Evolutionary conservation across 805 yeast species (phyloP), one percentile per base, ranked within the genome.

Genomic region (Candida sithepensis): DNA sequence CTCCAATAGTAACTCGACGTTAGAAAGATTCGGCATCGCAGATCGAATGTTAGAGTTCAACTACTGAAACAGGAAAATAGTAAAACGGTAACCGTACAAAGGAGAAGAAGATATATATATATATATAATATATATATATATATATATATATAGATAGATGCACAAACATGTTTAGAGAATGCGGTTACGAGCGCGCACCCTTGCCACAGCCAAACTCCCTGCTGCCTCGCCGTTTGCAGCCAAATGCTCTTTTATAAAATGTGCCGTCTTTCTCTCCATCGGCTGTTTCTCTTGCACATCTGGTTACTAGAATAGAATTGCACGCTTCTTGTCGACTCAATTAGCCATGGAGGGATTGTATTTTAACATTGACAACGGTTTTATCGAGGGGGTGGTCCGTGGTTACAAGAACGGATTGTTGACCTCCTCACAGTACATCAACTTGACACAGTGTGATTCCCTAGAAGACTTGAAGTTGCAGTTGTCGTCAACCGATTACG

Each of bases 401-500:
- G 99, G 99, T 20, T 88, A 91, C 74, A 82, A 91, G 61, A 82
- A 85, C 49, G 96, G 96, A 0, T 74, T 94, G 23, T 66, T 94
- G 43, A 79, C 84, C 10, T 68, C 79, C 28, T 80, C 85, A 56
- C 97, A 91, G 69, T 94, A 94, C 68, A 75, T 87, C 62, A 95
- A 94, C 69, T 71, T 94, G 63, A 88, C 97, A 3, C 99, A 94
- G 67, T 95, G 99, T 71, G 99, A 95, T 60, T 81, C 87, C 38
- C 76, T 94, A 54, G 99, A 94, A 48, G 99, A 94, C 69, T 75
- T 95, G 62, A 92, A 90, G 69, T 74, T 95, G 47, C 99, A 95
- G 72, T 77, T 94, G 45, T 85, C 96, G 2, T 89, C 97, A 38
- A 92, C 99, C 10, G 99, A 95, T 63, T 94, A 94, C 70, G 97